Base-by-base conservation (phyloP, 1,284 basidiomycete genomes). In the Wallemia ichthyophaga region DNA sequence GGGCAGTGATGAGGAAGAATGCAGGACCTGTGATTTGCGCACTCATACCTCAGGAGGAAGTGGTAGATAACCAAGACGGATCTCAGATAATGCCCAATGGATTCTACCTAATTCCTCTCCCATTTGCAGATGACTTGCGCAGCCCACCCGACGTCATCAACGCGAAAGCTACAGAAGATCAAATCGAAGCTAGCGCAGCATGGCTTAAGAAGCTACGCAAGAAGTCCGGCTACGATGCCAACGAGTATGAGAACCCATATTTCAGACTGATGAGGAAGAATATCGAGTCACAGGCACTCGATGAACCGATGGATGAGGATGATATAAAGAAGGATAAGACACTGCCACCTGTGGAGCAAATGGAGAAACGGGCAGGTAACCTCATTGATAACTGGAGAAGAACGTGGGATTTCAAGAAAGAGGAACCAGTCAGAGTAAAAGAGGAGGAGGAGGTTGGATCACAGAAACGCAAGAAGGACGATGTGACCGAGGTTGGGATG, bases 51-150 rank as follows among this genome's bases (percentile, higher is more conserved):
- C 88, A 92, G 65, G 65, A 85, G 77, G 81, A 79, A 62, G 86
- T 92, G 69, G 76, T 76, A 28, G 71, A 74, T 31, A 79, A 82
- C 57, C 78, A 81, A 54, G 78, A 75, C 7, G 85, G 84, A 1
- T 82, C 68, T 1, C 76, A 86, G 76, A 74, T 76, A 48, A 79
- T 83, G 58, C 86, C 92, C 23, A 80, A 85, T 0, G 94, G 94
- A 1, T 85, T 98, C 68, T 86, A 96, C 70, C 73, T 96, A 58
- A 83, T 95, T 61, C 80, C 82, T 11, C 70, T 96, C 25, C 91
- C 92, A 0, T 99, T 84, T 66, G 83, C 85, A 5, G 92, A 99
- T 67, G 94, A 98, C 66, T 82, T 98, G 58, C 80, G 92, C 56
- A 74, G 77, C 27, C 80, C 81, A 5, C 82, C 84, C 56, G 11